Evolutionary conservation across 768 basidiomycete genomes (phyloP), one percentile per base, ranked within the genome.

Genomic region (Mycena maculata): DNA sequence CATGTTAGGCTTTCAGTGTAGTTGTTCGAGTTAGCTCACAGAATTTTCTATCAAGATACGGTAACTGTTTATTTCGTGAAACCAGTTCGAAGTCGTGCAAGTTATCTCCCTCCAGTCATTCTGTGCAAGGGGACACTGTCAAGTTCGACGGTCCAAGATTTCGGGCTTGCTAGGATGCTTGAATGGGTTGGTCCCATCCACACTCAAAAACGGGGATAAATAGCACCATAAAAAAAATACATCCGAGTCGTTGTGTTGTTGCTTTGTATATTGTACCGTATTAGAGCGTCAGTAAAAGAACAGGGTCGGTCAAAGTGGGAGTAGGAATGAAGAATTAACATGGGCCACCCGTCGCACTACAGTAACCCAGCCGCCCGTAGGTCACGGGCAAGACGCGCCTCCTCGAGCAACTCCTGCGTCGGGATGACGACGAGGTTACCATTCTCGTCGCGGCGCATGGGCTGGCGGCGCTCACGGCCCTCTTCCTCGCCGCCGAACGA

Each of bases 1-100:
- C 68, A 84, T 95, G 87, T 79, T 96, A 38, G 95, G 95, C 1
- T 96, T 96, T 80, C 95, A 96, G 76, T 98, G 95, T 76, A 95
- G 94, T 71, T 96, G 95, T 75, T 96, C 94, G 23, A 95, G 93
- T 77, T 95, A 83, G 41, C n/a, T n/a, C n/a, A 13, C 8, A 36
- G 33, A 6, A 36, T 36, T 36, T 36, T 36, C 33, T 36, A 7
- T 36, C 33, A n/a, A n/a, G n/a, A n/a, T n/a, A n/a, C n/a, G n/a
- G n/a, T n/a, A n/a, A n/a, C n/a, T n/a, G n/a, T n/a, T n/a, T n/a
- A n/a, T n/a, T n/a, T n/a, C n/a, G n/a, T n/a, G n/a, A n/a, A n/a
- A n/a, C n/a, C n/a, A n/a, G n/a, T n/a, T n/a, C n/a, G n/a, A n/a
- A n/a, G n/a, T n/a, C n/a, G n/a, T n/a, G n/a, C n/a, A 33, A 53